Percentiles rank a stretch among this genome's conserved stretches.
phyloP scores from a whole-genome alignment of 2,329 filamentous ascomycete species.

The Neoarthrinium moseri region DNA sequence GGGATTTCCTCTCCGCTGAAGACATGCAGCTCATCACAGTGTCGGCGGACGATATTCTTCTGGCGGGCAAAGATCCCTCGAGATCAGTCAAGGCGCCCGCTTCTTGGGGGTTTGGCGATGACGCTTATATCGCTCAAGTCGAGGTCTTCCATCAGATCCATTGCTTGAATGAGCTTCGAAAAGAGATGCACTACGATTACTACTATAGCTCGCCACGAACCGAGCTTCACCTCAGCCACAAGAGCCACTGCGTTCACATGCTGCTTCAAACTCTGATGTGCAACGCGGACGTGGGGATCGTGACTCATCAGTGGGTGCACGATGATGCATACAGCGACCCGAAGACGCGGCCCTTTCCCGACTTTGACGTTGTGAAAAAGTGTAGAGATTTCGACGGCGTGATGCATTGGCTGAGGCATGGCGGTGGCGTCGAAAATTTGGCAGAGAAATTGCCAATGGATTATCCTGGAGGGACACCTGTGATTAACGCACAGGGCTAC shows the following conservation, averaged over 20 bases:
- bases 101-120: background rate
- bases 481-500: too few relatives aligned
- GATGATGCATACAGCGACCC: background rate
- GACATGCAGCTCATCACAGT: conserved; percentile 3
- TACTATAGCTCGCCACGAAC: conserved; percentile 3
- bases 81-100: conserved; percentile 1
- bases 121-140: conserved; percentile 6
- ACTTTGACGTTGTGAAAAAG: conserved; percentile 6
- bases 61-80: conserved; percentile 3
- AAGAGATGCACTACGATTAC: conserved; percentile 10
- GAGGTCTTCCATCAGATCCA: conserved; percentile 13
- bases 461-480: too few relatives aligned
- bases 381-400: conserved; percentile 5
- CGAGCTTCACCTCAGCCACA: conserved; percentile 4
- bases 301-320: conserved; percentile 11
- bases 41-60: conserved; percentile 1
- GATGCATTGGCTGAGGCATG: too few relatives aligned
- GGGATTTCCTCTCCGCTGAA: conserved; percentile 2
- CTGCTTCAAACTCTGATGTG: conserved; percentile 12
- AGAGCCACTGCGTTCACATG: conserved; percentile 8
- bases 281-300: conserved; percentile 11
- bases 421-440: too few relatives aligned
- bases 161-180: conserved; percentile 11
- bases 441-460: too few relatives aligned
- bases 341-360: background rate